Evolutionary conservation across 192 early-diverging fungal genomes (phyloP), one percentile per base, ranked within the genome.

Genomic region (Spizellomyces sp.): DNA sequence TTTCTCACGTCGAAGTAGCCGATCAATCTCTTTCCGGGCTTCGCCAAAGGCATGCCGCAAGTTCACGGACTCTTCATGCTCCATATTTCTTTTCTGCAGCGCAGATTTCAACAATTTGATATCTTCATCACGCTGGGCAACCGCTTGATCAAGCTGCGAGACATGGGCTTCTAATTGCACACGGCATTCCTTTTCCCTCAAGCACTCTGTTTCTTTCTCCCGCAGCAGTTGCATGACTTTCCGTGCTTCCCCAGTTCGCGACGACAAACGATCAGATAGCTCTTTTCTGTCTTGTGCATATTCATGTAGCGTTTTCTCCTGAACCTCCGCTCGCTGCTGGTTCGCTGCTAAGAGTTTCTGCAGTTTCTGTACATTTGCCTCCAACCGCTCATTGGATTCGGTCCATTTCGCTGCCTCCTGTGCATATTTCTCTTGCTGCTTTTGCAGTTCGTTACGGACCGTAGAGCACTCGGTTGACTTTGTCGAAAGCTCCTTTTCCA

Each of bases 391-490:
- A 5, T 73, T 72, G 27, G 75, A 66, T 8, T 70, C 48, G 12
- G 22, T 64, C 74, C 80, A 79, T 43, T 42, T 50, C 45, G 58
- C 43, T 12, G 68, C 56, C 9, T 80, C 72, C 7, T 74, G 44
- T 22, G 69, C 64, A 57, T 75, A 76, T 45, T 76, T 71, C 15
- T 63, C 67, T 22, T 81, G 72, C n/a, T 65, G 42, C 5, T 72
- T 58, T 52, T 75, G 65, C 7, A 81, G 55, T 52, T 81, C 70
- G 27, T 77, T 64, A 6, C 66, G 63, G 8, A 71, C 15, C 3
- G 67, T 19, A 19, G 62, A 60, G 43, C 21, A 48, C 58, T 86
- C 80, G 42, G 83, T 80, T 2, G 74, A 62, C 66, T 83, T 86
- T 36, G 63, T 48, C 12, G 79, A 61, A 21, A 81, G 36, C 5